phyloP scores from a whole-genome alignment of 2,329 filamentous ascomycete species.

The Aureobasidium melanogenum region DNA sequence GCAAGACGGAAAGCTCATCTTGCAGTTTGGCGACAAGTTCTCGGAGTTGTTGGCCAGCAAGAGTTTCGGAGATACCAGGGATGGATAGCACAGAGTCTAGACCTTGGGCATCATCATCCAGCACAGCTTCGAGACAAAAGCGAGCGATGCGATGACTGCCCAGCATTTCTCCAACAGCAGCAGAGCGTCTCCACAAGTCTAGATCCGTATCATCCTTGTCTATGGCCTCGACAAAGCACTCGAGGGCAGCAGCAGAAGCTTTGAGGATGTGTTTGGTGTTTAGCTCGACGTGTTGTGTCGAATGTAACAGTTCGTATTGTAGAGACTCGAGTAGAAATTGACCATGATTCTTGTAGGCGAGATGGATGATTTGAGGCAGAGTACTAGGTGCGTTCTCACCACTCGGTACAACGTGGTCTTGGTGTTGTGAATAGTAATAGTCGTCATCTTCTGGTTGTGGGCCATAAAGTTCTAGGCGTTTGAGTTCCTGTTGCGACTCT shows the following conservation, averaged over 20 bases:
- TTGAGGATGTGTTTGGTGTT: conserved; percentile 21
- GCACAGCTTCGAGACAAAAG: conserved; percentile 55
- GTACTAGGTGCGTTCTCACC: conserved; percentile 69
- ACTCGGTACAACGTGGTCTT: conserved; percentile 23
- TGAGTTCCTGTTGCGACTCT: conserved; percentile 77
- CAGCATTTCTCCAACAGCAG: conserved; percentile 48
- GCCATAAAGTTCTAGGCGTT: conserved; percentile 53
- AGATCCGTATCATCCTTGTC: conserved; percentile 57
- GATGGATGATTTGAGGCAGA: conserved; percentile 78
- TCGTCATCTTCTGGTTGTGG: conserved; percentile 33
- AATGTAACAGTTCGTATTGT: conserved; percentile 34
- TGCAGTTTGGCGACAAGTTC: conserved; percentile 41
- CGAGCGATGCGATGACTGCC: conserved; percentile 50
- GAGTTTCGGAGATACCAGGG: conserved; percentile 49
- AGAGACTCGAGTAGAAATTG: conserved; percentile 79
- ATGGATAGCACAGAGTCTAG: conserved; percentile 45
- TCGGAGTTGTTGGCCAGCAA: conserved; percentile 44
- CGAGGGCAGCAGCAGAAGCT: conserved; percentile 36
- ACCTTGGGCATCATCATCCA: conserved; percentile 52
- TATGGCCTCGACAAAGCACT: conserved; percentile 51
- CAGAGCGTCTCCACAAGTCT: conserved; percentile 54
- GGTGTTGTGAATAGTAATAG: conserved; percentile 17
- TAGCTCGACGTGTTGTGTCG: conserved; percentile 16
- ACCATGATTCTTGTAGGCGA: conserved; percentile 92
- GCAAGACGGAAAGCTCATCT: conserved; percentile 47